Evolutionary conservation across 257 asterid genomes (phyloP).

Genomic region (Echites panduratus): DNA sequence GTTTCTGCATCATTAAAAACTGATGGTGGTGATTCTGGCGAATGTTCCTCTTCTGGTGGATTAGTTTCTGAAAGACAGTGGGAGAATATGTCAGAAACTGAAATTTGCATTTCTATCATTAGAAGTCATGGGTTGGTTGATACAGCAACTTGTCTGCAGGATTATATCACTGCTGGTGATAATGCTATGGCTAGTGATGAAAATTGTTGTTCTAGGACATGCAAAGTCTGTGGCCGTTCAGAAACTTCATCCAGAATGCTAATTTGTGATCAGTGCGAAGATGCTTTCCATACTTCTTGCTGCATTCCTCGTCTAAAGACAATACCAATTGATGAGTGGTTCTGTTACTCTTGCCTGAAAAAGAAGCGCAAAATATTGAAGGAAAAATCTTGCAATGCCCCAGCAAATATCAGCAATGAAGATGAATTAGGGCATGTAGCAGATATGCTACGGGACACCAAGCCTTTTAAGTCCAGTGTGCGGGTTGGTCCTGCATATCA

Average conservation of each 20-base stretch:
- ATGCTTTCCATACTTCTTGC: constrained; percentile 75
- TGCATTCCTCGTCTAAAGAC: constrained; percentile 44
- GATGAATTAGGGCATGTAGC: constrained; percentile 46
- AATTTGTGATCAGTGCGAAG: constrained; percentile 72
- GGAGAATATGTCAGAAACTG: constrained; percentile 55
- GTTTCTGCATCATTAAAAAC: constrained; percentile 36
- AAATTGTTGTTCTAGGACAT: constrained; percentile 43
- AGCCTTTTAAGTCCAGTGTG: constrained; percentile 49
- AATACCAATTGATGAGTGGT: constrained; percentile 68
- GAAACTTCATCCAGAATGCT: constrained; percentile 56
- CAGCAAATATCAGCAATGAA: constrained; percentile 21
- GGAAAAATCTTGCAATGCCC: constrained; percentile 41
- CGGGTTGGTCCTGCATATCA: constrained; percentile 70
- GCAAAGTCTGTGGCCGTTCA: constrained; percentile 49
- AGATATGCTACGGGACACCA: constrained; percentile 50
- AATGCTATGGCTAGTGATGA: constrained; percentile 16
- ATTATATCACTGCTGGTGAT: constrained; percentile 26
- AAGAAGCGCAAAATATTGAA: constrained; percentile 53
- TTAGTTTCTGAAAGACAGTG: constrained; percentile 30
- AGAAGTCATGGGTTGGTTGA: constrained; percentile 52
- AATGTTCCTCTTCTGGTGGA: constrained; percentile 74
- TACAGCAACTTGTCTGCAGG: constrained; percentile 18
- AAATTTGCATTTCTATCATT: constrained; percentile 55
- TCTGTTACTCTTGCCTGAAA: constrained; percentile 68
- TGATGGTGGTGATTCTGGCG: constrained; percentile 46